Evolutionary conservation across 2,329 filamentous ascomycete species (phyloP).

Genomic region (Alternaria sp.): DNA sequence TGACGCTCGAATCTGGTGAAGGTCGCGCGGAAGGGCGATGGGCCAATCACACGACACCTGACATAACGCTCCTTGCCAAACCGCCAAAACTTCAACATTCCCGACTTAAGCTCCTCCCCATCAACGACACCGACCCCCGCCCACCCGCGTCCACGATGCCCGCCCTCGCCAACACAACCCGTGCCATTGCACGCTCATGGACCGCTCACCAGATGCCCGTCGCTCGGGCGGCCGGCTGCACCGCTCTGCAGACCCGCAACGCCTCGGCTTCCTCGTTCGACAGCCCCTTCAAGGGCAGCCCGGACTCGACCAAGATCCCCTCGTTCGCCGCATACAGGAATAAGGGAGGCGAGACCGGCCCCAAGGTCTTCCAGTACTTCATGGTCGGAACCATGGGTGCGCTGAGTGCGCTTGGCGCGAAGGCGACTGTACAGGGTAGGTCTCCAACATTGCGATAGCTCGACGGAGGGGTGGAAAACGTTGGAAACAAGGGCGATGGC

Average conservation of each 20-base stretch:
- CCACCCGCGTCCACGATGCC: conserved; percentile 54
- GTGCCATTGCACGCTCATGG: conserved; percentile 56
- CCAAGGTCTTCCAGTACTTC: conserved; percentile 95
- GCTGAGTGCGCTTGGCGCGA: conserved; percentile 89
- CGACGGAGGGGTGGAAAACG: conserved; percentile 12
- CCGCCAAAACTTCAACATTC: conserved; percentile 35
- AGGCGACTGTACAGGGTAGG: conserved; percentile 97
- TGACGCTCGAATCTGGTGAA: conserved; percentile 10
- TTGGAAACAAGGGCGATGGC: neutral
- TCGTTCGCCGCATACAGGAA: conserved; percentile 88
- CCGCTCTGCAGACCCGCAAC: conserved; percentile 53
- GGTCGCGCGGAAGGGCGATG: neutral
- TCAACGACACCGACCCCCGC: conserved; percentile 30
- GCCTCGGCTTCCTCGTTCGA: conserved; percentile 55
- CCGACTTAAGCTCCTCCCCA: conserved; percentile 26
- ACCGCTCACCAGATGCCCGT: conserved; percentile 55
- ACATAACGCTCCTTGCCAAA: conserved; percentile 19
- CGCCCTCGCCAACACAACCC: conserved; percentile 55
- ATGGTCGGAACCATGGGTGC: conserved; percentile 97
- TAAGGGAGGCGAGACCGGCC: conserved; percentile 69
- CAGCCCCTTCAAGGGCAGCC: conserved; percentile 62
- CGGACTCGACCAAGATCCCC: conserved; percentile 72
- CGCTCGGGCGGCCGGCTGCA: conserved; percentile 54
- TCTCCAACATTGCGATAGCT: conserved; percentile 12
- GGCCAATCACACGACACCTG: conserved; percentile 12